phyloP scores from a whole-genome alignment of 2,329 filamentous ascomycete species.

The Monosporascus sp. region DNA sequence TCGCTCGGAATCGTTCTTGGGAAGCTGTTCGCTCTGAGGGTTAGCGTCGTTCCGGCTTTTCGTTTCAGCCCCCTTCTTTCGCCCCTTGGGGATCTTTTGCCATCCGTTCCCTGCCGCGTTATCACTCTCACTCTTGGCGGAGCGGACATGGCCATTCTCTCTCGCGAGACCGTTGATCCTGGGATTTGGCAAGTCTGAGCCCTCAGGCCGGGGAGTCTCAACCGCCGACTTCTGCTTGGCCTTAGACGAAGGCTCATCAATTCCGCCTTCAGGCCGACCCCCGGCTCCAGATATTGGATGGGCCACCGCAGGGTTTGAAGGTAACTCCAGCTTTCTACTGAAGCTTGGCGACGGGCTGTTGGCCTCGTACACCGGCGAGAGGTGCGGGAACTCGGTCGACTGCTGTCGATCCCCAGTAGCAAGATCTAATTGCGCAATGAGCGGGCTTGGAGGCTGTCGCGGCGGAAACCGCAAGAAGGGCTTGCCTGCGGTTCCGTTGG shows the following conservation, averaged over 20 bases:
- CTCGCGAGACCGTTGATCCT: conserved; percentile 35
- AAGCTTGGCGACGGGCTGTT: conserved; percentile 65
- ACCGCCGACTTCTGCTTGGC: conserved; percentile 23
- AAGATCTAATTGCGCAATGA: conserved; percentile 52
- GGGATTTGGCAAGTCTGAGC: conserved; percentile 16
- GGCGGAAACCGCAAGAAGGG: conserved; percentile 24
- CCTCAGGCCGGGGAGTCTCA: conserved; percentile 19
- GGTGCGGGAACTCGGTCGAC: conserved; percentile 41
- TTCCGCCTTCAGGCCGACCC: conserved; percentile 13
- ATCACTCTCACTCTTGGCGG: conserved; percentile 49
- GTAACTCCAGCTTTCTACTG: conserved; percentile 46
- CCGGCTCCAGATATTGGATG: conserved; percentile 6
- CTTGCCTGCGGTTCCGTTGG: conserved; percentile 4
- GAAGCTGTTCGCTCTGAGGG: conserved; percentile 46
- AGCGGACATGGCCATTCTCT: conserved; percentile 49
- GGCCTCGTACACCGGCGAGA: conserved; percentile 72
- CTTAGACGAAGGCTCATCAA: conserved; percentile 12
- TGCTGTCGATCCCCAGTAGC: conserved; percentile 42
- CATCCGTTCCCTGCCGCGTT: conserved; percentile 40
- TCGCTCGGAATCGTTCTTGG: conserved; percentile 55
- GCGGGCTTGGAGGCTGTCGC: conserved; percentile 40
- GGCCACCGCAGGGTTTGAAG: conserved; percentile 19
- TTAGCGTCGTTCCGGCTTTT: conserved; percentile 41
- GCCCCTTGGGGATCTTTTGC: conserved; percentile 54
- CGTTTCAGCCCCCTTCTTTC: conserved; percentile 44